These are phyloP conservation scores for Chlorella ohadii DNA, from an alignment of 139 green algal species.

Conservation along the genomic window DNA sequence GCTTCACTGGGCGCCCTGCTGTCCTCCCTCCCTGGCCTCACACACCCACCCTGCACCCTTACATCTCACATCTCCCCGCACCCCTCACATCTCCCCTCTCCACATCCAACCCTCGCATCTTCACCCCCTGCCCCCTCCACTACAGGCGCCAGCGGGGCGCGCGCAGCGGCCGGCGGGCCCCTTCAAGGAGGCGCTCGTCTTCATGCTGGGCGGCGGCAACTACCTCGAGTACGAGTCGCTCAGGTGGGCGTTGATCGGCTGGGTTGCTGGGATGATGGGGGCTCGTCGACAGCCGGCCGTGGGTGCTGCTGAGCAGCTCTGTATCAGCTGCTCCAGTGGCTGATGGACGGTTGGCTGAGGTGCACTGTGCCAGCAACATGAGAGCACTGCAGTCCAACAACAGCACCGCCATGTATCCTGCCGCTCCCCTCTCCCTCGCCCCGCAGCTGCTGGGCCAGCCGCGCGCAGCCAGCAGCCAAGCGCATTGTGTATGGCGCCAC, in stretches of 20 bases:
- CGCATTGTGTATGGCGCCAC: constrained; percentile 95
- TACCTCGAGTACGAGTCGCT: constrained; percentile 93
- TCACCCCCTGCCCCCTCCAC: too few species aligned
- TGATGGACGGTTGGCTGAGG: not conserved
- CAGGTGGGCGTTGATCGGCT: constrained; percentile 65
- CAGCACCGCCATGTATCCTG: not conserved
- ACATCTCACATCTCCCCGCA: too few species aligned
- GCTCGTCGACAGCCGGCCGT: too few species aligned
- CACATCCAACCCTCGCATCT: not conserved
- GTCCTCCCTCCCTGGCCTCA: too few species aligned
- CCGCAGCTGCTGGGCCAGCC: constrained; percentile 31
- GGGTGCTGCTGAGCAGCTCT: too few species aligned
- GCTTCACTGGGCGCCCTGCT: too few species aligned
- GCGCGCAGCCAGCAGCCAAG: constrained; percentile 53
- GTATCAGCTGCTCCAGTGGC: not conserved
- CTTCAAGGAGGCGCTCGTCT: constrained; percentile 92
- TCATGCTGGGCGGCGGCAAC: constrained; percentile 98
- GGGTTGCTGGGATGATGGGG: too few species aligned
- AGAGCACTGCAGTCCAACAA: not conserved
- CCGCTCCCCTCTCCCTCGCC: not conserved
- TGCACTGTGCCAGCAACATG: constrained; percentile 22
- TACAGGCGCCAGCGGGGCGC: constrained; percentile 49
- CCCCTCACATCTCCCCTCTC: too few species aligned
- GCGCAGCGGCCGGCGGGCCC: constrained; percentile 53
- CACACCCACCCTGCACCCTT: too few species aligned